Base-by-base conservation (phyloP, 2,329 filamentous ascomycete species). In the Herpomyces periplanetae region DNA sequence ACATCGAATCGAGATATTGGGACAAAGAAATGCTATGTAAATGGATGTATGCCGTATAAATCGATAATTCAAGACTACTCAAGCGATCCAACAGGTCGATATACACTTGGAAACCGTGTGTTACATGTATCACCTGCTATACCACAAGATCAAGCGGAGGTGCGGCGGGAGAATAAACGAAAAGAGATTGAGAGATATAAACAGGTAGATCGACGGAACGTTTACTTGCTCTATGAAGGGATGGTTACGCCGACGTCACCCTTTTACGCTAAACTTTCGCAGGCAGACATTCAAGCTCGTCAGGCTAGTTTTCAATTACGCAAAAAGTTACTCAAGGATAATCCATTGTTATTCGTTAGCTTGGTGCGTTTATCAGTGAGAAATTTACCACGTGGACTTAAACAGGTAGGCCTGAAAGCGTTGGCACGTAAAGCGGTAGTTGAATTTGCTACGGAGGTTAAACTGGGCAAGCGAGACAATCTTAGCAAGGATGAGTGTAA, bases 391-490 rank as follows among this genome's bases (percentile, higher is more conserved):
- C 58, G 65, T 25, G 58, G 61, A 32, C 47, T 88, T 26, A 60
- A 51, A 10, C 65, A 66, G 10, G 91, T 85, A 38, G 65, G 68
- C 20, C 49, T 96, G 19, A 96, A 96, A 37, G 61, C 66, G 16
- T 51, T 96, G 17, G 80, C 80, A 5, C 57, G 80, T 27, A 55
- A 80, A 36, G 80, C 68, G n/a, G 55, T 88, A 6, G 80, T 91
- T 18, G 73, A 69, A 1, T 96, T 96, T 31, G 73, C 80, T 15
- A 63, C 49, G 24, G 80, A 96, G 30, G 69, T 75, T 27, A 85
- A 73, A 34, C 49, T 47, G 11, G 68, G 66, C 7, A 49, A 48
- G 13, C 61, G 80, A 11, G 43, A 62, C 26, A 61, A 60, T 9
- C 47, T 96, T 3, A 80, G 66, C n/a, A 71, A 65, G 32, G 80